These are phyloP conservation scores for Panus rudis DNA, from an alignment of 768 basidiomycete species.

Conservation along the genomic window DNA sequence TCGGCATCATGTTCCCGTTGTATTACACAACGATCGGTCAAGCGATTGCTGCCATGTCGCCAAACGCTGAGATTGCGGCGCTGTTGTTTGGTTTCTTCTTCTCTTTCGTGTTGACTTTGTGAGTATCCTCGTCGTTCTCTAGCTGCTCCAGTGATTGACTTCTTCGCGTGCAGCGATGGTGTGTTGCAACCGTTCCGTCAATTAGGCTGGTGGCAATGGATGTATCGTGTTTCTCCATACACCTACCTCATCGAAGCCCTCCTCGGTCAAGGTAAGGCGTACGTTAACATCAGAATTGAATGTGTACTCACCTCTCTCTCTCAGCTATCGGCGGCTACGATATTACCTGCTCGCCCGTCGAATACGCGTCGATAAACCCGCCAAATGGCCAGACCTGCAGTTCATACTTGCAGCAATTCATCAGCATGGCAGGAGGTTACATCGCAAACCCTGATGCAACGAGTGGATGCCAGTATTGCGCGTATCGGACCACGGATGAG, in stretches of 20 bases:
- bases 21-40: slow-evolving; percentile 38
- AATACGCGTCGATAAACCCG: slow-evolving; percentile 49
- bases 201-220: slow-evolving; percentile 40
- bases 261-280: slow-evolving; percentile 37
- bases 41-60: slow-evolving; percentile 36
- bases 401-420: slow-evolving; percentile 37
- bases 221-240: slow-evolving; percentile 29
- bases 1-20: slow-evolving; percentile 32
- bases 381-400: slow-evolving; percentile 41
- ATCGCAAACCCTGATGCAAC: slow-evolving; percentile 33
- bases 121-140: slow-evolving; percentile 9
- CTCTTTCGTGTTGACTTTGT: slow-evolving; percentile 38
- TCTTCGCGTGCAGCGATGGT: slow-evolving; percentile 29
- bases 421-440: slow-evolving; percentile 38
- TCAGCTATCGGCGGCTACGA: slow-evolving; percentile 43
- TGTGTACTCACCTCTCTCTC: background rate
- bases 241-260: slow-evolving; percentile 34
- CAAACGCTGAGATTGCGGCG: slow-evolving; percentile 34
- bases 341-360: slow-evolving; percentile 52
- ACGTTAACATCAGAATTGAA: background rate
- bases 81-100: slow-evolving; percentile 33
- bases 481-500: slow-evolving; percentile 48
- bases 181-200: slow-evolving; percentile 39
- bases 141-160: background rate
- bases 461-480: slow-evolving; percentile 45